phyloP scores from a whole-genome alignment of 2,329 filamentous ascomycete species.

The Alternaria gansuensis region DNA sequence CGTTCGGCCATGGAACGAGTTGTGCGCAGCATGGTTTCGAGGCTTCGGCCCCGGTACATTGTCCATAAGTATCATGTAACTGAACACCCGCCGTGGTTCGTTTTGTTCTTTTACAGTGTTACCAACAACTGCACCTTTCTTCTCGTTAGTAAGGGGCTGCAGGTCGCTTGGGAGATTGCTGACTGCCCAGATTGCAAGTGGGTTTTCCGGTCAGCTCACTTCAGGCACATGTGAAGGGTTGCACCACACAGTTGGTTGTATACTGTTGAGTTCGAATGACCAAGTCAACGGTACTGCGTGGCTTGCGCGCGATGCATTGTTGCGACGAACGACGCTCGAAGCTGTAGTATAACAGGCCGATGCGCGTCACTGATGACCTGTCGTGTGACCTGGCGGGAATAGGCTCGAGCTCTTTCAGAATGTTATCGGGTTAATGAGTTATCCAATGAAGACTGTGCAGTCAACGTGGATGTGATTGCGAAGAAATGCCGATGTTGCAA shows the following conservation, averaged over 20 bases:
- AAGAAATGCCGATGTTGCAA: constrained; percentile 15
- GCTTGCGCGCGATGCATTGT: constrained; percentile 23
- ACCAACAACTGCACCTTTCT: constrained; percentile 8
- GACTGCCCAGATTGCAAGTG: constrained; percentile 14
- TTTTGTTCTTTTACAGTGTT: constrained; percentile 9
- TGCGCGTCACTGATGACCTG: constrained; percentile 6
- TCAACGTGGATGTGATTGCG: constrained; percentile 14
- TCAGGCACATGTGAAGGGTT: neutral
- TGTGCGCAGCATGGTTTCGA: neutral
- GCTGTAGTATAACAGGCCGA: constrained; percentile 2
- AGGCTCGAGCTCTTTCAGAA: constrained; percentile 4
- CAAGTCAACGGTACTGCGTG: constrained; percentile 12
- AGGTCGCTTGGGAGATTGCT: constrained; percentile 14
- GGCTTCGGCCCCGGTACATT: constrained; percentile 2
- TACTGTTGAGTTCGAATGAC: constrained; percentile 8
- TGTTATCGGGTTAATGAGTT: constrained; percentile 7
- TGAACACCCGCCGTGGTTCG: constrained; percentile 3
- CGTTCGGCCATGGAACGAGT: neutral
- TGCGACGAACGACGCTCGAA: constrained; percentile 5
- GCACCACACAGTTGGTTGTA: constrained; percentile 12
- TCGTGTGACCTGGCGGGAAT: constrained; percentile 10
- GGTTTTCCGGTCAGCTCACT: constrained; percentile 11
- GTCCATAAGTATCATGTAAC: constrained; percentile 13
- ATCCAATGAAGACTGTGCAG: constrained; percentile 22
- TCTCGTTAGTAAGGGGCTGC: constrained; percentile 5